Evolutionary conservation across 495 filamentous ascomycete species (phyloP), one percentile per base, ranked within the genome.

Genomic region (Penicillium lagena): DNA sequence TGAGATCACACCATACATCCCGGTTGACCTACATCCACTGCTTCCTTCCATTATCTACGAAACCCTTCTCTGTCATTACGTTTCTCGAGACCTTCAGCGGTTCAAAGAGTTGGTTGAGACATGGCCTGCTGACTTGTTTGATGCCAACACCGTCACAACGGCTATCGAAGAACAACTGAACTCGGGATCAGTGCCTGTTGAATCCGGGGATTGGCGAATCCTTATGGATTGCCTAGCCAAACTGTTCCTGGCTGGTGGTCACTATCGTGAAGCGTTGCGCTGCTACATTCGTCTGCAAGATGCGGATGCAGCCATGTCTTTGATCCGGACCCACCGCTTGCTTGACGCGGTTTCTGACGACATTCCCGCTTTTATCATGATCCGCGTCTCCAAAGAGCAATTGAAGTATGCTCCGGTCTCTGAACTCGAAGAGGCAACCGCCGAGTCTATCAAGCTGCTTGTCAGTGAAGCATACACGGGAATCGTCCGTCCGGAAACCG

Each of bases 211-310:
- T 48, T 97, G 90, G 90, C 79, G 78, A 11, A 85, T 89, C 39
- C 72, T 97, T 13, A 83, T 84, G 62, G 83, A 89, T 51, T 81
- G 83, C 52, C 73, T 97, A 29, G 90, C 87, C 15, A 90, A 82
- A 51, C 75, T 97, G 7, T 85, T 88, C 55, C 73, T 96, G 39
- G 85, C 85, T 13, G 81, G 79, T 47, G 85, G 86, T 1, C 84
- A 87, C 36, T 82, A 85, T 41, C 74, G 81, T 45, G 89, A 95
- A 58, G 93, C 93, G 1, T 67, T 98, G 31, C 81, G 75, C 47
- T 93, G 85, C 64, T 96, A 91, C 60, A 93, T 97, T 55, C 82
- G 76, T 32, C 74, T 96, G 9, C 89, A 95, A 57, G 87, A 97
- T 71, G 93, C 87, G 1, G 90, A 96, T 48, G 81, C 83, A 12